Base-by-base conservation (phyloP, 2,329 filamentous ascomycete species). In the Fusarium irregulare region DNA sequence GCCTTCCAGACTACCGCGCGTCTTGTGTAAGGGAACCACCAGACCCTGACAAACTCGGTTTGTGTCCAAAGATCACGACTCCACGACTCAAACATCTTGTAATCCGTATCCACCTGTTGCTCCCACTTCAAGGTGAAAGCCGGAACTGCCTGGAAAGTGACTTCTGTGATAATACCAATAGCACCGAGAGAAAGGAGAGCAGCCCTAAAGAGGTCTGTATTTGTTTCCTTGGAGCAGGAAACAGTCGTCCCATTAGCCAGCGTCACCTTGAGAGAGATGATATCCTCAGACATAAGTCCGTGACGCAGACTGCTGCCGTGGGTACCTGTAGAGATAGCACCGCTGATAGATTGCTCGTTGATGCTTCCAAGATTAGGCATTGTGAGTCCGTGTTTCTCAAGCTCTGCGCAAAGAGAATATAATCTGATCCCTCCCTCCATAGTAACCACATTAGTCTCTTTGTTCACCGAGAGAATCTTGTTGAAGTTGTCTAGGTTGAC, bases 1-100 rank as follows among this genome's bases (percentile, higher is more conserved):
- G 94, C 96, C 42, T 89, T 88, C 96, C 96, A 99, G 47, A 97
- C 88, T 49, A 98, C 92, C 1, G 93, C 93, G 47, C 93, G 88
- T 59, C 93, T 89, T 77, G 92, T 93, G 81, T 98, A 97, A 0
- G 96, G 96, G 77, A 97, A 90, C 96, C 96, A 99, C 95, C 96
- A 99, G 28, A 98, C 93, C 28, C 96, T 88, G 27, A 97, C 93
- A 76, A 95, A 99, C 79, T 98, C 94, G 66, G 91, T 89, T 66
- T 89, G 87, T 3, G 88, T 93, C 95, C 96, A 98, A 16, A 98
- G 85, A 34, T 87, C 86, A 9, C 83, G 85, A 20, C 90, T 81
- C 93, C 96, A 98, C 9, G 87, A 84, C 13, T 85, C 83, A 49
- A 97, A 84, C 68, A 97, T 87, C 47, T 88, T 85, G 46, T 83